Evolutionary conservation across 345 rosid species (phyloP).

Genomic region (Rhodomyrtus tomentosa): DNA sequence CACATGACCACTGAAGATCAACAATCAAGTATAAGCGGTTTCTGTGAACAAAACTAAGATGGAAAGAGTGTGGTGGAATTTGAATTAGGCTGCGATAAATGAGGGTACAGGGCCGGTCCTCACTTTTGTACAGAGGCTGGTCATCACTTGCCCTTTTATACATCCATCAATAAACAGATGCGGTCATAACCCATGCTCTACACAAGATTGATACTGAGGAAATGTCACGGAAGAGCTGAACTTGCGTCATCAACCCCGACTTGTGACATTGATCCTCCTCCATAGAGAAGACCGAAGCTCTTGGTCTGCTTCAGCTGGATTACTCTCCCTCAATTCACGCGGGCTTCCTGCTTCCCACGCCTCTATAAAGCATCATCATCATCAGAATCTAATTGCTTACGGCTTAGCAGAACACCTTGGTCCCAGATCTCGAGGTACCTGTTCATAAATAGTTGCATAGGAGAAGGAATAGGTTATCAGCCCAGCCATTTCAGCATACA

Average conservation of each 20-base stretch:
- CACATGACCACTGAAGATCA: not conserved
- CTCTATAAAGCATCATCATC: not conserved
- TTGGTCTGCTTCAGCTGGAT: not conserved
- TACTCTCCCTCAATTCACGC: not conserved
- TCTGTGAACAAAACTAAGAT: not conserved
- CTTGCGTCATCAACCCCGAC: not conserved
- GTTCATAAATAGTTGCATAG: not conserved
- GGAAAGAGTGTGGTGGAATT: not conserved
- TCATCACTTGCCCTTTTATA: not conserved
- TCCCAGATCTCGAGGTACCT: constrained; percentile 78
- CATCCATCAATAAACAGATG: not conserved
- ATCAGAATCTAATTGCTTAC: constrained; percentile 39
- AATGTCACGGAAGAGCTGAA: not conserved
- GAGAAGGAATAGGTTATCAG: not conserved
- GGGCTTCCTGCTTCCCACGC: not conserved
- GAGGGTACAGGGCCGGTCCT: too few species aligned
- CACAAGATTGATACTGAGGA: not conserved
- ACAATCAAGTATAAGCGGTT: not conserved
- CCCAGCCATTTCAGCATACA: not conserved
- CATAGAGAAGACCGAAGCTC: not conserved
- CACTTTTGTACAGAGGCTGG: too few species aligned
- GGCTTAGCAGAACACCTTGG: constrained; percentile 46
- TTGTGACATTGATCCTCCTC: not conserved
- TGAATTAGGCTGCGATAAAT: not conserved
- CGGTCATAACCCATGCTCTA: not conserved